phyloP scores from a whole-genome alignment of 768 basidiomycete genomes.

The Pisolithus tinctorius region DNA sequence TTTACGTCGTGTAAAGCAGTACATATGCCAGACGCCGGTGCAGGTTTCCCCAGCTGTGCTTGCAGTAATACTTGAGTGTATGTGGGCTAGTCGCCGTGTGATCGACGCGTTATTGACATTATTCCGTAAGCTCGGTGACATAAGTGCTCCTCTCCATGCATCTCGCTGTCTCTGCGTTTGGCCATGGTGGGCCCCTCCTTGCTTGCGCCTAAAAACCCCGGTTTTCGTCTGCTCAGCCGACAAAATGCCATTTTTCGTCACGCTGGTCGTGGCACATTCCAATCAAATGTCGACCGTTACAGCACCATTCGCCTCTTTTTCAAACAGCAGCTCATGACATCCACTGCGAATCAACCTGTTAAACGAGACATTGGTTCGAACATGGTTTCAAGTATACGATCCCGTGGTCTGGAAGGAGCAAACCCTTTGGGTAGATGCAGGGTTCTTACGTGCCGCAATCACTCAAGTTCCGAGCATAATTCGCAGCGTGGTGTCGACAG shows the following conservation, averaged over 20 bases:
- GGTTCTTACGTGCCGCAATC: slow-evolving; percentile 9
- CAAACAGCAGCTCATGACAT: slow-evolving; percentile 24
- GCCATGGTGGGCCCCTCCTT: slow-evolving; percentile 9
- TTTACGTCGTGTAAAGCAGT: too few species aligned
- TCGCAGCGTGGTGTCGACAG: slow-evolving; percentile 3
- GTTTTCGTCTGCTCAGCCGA: neutral
- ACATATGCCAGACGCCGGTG: too few species aligned
- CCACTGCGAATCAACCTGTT: slow-evolving; percentile 2
- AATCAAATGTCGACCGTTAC: slow-evolving; percentile 48
- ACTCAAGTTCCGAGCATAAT: slow-evolving; percentile 10
- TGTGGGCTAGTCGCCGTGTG: too few species aligned
- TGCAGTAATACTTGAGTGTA: too few species aligned
- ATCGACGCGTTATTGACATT: too few species aligned
- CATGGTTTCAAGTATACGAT: neutral
- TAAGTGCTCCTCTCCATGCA: too few species aligned
- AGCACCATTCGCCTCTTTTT: slow-evolving; percentile 54
- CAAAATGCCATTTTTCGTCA: slow-evolving; percentile 17
- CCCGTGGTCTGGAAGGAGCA: neutral
- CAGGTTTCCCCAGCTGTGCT: too few species aligned
- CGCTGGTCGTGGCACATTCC: slow-evolving; percentile 15
- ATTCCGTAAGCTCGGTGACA: too few species aligned
- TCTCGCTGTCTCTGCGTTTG: neutral
- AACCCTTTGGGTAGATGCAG: neutral
- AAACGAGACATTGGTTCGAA: neutral
- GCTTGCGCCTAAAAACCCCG: slow-evolving; percentile 1